phyloP scores from a whole-genome alignment of 176 grass and related monocot species.

The Triticum timopheevii region DNA sequence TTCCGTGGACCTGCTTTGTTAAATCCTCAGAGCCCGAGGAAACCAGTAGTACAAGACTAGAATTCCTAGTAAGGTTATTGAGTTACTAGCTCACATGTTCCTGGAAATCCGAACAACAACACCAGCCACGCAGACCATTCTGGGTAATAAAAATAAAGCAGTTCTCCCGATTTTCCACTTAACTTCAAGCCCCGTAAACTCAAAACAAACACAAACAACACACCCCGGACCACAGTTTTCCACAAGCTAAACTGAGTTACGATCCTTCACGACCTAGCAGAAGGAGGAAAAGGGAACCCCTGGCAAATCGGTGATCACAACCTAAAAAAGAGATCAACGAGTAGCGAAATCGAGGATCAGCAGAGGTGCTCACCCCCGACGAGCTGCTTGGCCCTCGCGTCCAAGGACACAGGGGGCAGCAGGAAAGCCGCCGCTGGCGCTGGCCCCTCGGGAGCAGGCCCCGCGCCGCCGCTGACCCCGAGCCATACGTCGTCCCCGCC shows the following conservation, averaged over 20 bases:
- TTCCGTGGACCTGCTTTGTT: neutral
- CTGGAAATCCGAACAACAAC: neutral
- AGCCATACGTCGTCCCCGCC: constrained; percentile 29
- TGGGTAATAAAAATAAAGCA: neutral
- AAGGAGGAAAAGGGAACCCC: neutral
- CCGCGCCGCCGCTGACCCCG: constrained; percentile 24
- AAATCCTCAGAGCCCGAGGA: neutral
- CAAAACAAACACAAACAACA: neutral
- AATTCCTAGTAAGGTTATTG: neutral
- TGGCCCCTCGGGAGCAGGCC: neutral
- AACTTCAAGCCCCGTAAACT: neutral
- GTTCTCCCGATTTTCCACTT: neutral
- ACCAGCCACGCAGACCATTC: neutral
- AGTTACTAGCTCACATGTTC: neutral
- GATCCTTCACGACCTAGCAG: neutral
- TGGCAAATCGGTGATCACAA: neutral
- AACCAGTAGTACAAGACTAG: neutral
- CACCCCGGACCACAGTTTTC: neutral
- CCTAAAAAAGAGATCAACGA: neutral
- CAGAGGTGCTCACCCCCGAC: neutral
- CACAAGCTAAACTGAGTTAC: neutral
- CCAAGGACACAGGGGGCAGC: constrained; percentile 6
- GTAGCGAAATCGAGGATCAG: neutral
- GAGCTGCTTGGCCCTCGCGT: neutral
- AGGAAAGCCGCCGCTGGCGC: constrained; percentile 19